Evolutionary conservation across 257 asterid genomes (phyloP), one percentile per base, ranked within the genome.

Genomic region (Forsythia viridissima): DNA sequence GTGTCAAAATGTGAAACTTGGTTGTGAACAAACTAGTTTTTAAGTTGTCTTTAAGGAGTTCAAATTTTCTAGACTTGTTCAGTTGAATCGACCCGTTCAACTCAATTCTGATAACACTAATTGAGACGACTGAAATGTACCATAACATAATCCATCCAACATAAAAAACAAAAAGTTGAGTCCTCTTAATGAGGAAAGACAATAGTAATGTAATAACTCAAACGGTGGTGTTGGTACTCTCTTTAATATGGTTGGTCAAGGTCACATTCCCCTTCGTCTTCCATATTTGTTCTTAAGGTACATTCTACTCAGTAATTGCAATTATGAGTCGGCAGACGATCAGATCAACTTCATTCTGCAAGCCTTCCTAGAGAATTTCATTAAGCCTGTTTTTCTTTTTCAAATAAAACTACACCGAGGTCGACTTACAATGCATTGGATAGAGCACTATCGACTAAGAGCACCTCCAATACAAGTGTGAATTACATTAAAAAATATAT

Each of bases 161-260:
- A 20, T 20, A 8, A 57, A 57, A 57, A 59, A n/a, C 18, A n/a
- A 55, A 6, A 20, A 65, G 73, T 77, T 77, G 79, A 77, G 69
- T 67, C 30, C 40, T 48, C 39, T 73, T 67, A 73, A 73, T 82
- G 68, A 77, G 76, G 65, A 44, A 37, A 55, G 73, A 82, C 46
- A 8, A 61, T 73, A 77, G 76, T 69, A 46, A 20, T 69, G 71
- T 38, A 72, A 57, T 78, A 71, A 83, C 72, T 83, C 78, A 41
- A 66, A 66, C 81, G 86, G 83, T 79, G 81, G 48, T 71, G 69
- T 75, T 79, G 86, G 55, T 71, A 59, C 59, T 48, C 67, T 65
- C 41, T 73, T 83, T 79, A 83, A 83, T 83, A 71, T 34, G 80
- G 82, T 69, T 34, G 86, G 48, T 73, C 38, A 48, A 73, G n/a